Evolutionary conservation across 345 rosid genomes (phyloP).

Genomic region (thale cress (Arabidopsis thaliana)): TAIR10.1 NC_003076.8:8049501-8050000

Average conservation of each 20-base stretch:
- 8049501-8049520: conserved; percentile 84
- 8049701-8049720: not conserved
- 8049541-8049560: not conserved
- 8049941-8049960: conserved; percentile 37
- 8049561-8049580: too few relatives aligned
- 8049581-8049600: not conserved
- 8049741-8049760: not conserved
- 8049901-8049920: conserved; percentile 41
- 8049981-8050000: conserved; percentile 14
- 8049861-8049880: conserved; percentile 59
- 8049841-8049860: conserved; percentile 62
- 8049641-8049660: conserved; percentile 8
- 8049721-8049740: conserved; percentile 4
- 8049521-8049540: conserved; percentile 98
- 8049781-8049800: too few relatives aligned
- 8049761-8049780: too few relatives aligned
- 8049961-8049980: conserved; percentile 27
- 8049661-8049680: conserved; percentile 3
- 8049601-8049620: too few relatives aligned
- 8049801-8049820: not conserved
- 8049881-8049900: conserved; percentile 78
- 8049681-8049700: not conserved
- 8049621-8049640: conserved; percentile 4
- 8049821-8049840: not conserved
- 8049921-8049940: conserved; percentile 39